Evolutionary conservation across 768 basidiomycete genomes (phyloP), one percentile per base, ranked within the genome.

Genomic region (Russula sp.): DNA sequence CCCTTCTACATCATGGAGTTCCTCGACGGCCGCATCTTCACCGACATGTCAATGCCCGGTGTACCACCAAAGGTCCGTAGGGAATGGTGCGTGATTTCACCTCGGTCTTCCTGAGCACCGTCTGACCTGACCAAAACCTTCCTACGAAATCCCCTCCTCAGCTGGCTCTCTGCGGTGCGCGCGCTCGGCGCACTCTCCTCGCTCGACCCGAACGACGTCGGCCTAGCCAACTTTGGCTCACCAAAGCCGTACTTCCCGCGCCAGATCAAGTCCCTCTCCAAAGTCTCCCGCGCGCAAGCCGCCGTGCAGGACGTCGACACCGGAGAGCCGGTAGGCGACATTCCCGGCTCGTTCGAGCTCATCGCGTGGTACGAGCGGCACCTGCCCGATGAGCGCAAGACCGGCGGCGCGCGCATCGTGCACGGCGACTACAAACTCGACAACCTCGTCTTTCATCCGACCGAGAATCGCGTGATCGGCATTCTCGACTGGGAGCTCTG

Each of bases 391-490:
- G 93, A 95, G 74, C 75, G 70, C 64, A 84, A 84, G 71, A 81
- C 80, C 1, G 91, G 90, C 1, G 91, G 90, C 0, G 76, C 82
- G 57, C 84, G 90, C n/a, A 85, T 99, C 65, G 93, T 98, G 6
- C 96, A 98, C 71, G 96, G 96, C 32, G 96, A 99, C 73, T 98
- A 91, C 72, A 99, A 99, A 73, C 78, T 96, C n/a, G 96, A 99
- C 74, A 99, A 99, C 72, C 72, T 99, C 65, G 81, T 98, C 65
- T 98, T 97, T 74, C 95, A 98, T 68, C 87, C 89, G 0, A 91
- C 86, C 0, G 87, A 98, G 73, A 92, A 94, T 63, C 79, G 82
- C 45, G 94, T 98, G 4, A 93, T 98, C 65, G 97, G 93, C 6
- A 93, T 99, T 42, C 74, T 99, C 53, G 96, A 99, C 70, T 99